phyloP scores from a whole-genome alignment of 768 basidiomycete species.

The Paxillus involutus region DNA sequence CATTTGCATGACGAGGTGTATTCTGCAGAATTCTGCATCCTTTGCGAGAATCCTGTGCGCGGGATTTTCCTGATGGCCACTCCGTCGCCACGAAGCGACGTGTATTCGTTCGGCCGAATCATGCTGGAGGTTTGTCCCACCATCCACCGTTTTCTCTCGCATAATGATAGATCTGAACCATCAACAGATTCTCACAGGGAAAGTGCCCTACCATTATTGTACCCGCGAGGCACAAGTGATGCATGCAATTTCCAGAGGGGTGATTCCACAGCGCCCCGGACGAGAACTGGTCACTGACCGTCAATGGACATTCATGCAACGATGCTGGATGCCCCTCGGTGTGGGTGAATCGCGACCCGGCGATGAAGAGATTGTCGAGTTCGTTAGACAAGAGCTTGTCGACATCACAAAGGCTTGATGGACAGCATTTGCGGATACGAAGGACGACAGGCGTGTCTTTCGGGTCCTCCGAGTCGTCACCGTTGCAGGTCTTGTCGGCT shows the following conservation, averaged over 20 bases:
- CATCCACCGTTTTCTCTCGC: too few relatives aligned
- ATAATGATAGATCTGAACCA: too few relatives aligned
- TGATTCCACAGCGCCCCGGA: neutral
- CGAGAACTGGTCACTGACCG: neutral
- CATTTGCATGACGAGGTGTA: too few relatives aligned
- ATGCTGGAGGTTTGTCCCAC: neutral
- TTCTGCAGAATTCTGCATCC: too few relatives aligned
- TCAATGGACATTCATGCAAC: conserved; percentile 1
- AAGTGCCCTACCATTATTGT: conserved; percentile 7
- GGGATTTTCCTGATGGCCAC: too few relatives aligned
- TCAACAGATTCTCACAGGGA: neutral
- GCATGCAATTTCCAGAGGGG: neutral
- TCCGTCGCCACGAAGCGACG: conserved; percentile 32
- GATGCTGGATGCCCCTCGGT: conserved; percentile 20
- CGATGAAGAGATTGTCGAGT: conserved; percentile 20
- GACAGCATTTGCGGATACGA: too few relatives aligned
- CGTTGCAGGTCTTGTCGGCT: too few relatives aligned
- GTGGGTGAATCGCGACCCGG: conserved; percentile 24
- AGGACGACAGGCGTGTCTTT: too few relatives aligned
- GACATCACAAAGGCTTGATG: neutral
- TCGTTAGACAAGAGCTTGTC: neutral
- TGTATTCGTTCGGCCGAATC: conserved; percentile 21
- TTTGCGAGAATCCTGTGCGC: too few relatives aligned
- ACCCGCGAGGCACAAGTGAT: conserved; percentile 1
- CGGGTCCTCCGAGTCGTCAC: too few relatives aligned